Percentiles rank a stretch among this genome's conserved stretches.
Evolutionary conservation across 805 yeast genomes (phyloP).

Genomic region (Metschnikowia matae): DNA sequence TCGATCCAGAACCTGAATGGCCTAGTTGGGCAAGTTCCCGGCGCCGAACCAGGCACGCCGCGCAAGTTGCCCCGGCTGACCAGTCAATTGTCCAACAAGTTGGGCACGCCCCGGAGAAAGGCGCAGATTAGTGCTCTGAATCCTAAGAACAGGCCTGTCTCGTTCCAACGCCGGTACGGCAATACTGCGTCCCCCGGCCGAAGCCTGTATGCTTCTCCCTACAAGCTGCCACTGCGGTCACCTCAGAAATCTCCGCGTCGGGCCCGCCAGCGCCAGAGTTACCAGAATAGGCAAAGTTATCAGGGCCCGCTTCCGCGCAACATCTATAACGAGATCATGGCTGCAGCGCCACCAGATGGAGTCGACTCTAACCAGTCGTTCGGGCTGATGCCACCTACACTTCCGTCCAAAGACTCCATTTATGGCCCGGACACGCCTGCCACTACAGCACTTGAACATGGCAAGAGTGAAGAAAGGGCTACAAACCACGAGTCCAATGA

Average conservation of each 20-base stretch:
- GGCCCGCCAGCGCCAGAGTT: conserved; percentile 7
- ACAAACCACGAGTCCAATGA: no score
- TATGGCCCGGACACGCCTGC: conserved; percentile 13
- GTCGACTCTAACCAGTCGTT: conserved; percentile 10
- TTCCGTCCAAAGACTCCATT: conserved; percentile 38
- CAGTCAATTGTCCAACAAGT: conserved; percentile 6
- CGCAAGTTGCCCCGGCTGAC: conserved; percentile 14
- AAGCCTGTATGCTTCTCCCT: conserved; percentile 29
- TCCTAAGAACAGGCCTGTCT: conserved; percentile 34
- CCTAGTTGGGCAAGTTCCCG: background rate
- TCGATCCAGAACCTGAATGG: conserved; percentile 9
- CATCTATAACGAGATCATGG: conserved; percentile 40
- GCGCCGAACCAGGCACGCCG: conserved; percentile 12
- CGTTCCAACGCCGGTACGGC: conserved; percentile 38
- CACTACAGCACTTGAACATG: conserved; percentile 3
- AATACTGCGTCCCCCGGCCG: conserved; percentile 14
- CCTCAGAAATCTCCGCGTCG: conserved; percentile 23
- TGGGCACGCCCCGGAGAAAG: conserved; percentile 17
- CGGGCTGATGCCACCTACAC: conserved; percentile 35
- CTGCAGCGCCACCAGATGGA: conserved; percentile 11
- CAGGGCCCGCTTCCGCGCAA: conserved; percentile 38
- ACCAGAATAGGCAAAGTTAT: conserved; percentile 14
- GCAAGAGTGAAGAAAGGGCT: conserved; percentile 12
- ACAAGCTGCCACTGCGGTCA: conserved; percentile 19
- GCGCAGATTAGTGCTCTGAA: conserved; percentile 34